Conservation (phyloP, 2,329 filamentous ascomycete genomes). For the Xylariomycetidae sp. region DNA sequence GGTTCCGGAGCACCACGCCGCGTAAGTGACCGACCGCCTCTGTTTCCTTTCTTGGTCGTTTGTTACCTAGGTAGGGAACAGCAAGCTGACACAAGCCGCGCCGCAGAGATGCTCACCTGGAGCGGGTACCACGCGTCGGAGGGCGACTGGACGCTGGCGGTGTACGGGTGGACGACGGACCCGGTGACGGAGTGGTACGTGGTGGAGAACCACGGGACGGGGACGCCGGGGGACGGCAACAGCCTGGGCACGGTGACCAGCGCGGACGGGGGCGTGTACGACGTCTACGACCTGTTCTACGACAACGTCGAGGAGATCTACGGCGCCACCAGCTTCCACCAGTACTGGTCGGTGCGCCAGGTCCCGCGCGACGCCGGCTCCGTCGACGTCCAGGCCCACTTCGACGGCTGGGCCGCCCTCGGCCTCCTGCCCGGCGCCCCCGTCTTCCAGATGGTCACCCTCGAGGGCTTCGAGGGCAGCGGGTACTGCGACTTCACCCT, state of each 20-base stretch:
- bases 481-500: conserved; percentile 2
- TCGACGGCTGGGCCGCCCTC: conserved; percentile 20
- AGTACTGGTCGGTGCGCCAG: conserved; percentile 2
- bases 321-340: conserved; percentile 3
- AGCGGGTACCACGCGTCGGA: neutral
- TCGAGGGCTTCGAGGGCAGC: conserved; percentile 1
- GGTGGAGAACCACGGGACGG: conserved; percentile 1
- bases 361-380: neutral
- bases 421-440: conserved; percentile 1
- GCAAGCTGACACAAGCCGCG: neutral
- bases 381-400: conserved; percentile 35
- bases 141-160: conserved; percentile 1
- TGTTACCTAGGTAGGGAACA: too few species aligned
- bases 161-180: conserved; percentile 3
- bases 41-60: too few species aligned
- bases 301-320: conserved; percentile 1
- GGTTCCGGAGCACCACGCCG: neutral
- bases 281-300: conserved; percentile 1
- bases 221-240: conserved; percentile 2
- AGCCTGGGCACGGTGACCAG: neutral
- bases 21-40: too few species aligned
- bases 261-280: conserved; percentile 2
- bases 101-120: neutral
- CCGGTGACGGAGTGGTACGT: conserved; percentile 3
- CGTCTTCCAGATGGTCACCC: conserved; percentile 3